These are phyloP conservation scores for Coemansia guatemalensis DNA, from an alignment of 192 early-diverging fungal species.

Conservation along the genomic window DNA sequence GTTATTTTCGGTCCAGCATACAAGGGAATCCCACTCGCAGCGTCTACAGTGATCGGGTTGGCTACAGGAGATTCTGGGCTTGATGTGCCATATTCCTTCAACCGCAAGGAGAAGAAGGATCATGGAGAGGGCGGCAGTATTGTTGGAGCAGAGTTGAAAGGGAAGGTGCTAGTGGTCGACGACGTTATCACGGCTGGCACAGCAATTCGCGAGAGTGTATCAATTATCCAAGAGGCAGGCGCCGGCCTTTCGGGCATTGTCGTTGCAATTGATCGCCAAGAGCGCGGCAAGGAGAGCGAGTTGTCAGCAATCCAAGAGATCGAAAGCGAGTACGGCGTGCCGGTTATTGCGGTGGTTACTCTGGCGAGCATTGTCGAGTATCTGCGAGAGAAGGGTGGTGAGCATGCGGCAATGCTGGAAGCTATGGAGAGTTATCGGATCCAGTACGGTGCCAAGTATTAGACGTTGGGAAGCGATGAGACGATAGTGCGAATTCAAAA, in stretches of 20 bases:
- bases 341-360: conserved; percentile 84
- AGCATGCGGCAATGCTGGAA: conserved; percentile 53
- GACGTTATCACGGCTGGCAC: conserved; percentile 99
- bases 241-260: conserved; percentile 82
- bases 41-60: conserved; percentile 78
- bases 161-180: conserved; percentile 83
- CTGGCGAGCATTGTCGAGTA: conserved; percentile 88
- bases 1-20: conserved; percentile 98
- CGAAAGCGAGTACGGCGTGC: conserved; percentile 71
- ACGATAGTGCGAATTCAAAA: background rate
- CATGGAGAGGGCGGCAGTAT: conserved; percentile 98
- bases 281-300: conserved; percentile 68
- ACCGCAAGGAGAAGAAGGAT: conserved; percentile 98
- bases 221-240: conserved; percentile 70
- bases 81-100: conserved; percentile 86
- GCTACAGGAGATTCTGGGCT: conserved; percentile 48
- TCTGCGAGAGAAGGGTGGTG: conserved; percentile 61
- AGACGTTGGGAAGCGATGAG: background rate
- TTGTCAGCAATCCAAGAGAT: conserved; percentile 92
- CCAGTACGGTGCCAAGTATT: conserved; percentile 74
- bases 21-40: conserved; percentile 96
- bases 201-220: conserved; percentile 90
- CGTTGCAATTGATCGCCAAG: conserved; percentile 92
- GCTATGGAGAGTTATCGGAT: conserved; percentile 79
- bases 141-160: conserved; percentile 81